phyloP scores from a whole-genome alignment of 192 early-diverging fungal species.

The Mortierella antarctica region DNA sequence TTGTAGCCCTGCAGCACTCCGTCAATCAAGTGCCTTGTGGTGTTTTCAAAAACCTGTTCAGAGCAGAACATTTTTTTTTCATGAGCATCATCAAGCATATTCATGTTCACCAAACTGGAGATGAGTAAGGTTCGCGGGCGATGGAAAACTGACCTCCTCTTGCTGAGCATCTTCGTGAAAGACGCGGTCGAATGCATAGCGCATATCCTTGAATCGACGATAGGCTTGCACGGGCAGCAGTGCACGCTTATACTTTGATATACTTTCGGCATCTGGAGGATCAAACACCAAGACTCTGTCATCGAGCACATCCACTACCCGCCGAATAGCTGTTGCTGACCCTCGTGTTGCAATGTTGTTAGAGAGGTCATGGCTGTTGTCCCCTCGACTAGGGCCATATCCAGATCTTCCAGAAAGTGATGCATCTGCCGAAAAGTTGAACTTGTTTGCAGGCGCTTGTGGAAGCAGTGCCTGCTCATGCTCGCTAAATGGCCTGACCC shows the following conservation, averaged over 20 bases:
- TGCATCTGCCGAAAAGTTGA: slow-evolving; percentile 58
- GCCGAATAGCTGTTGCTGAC: slow-evolving; percentile 21
- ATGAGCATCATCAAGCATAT: neutral
- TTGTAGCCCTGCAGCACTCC: slow-evolving; percentile 84
- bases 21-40: slow-evolving; percentile 74
- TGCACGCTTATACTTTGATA: slow-evolving; percentile 50
- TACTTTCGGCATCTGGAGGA: slow-evolving; percentile 66
- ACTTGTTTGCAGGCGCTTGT: slow-evolving; percentile 48
- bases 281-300: slow-evolving; percentile 83
- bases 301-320: slow-evolving; percentile 71
- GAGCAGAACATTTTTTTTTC: neutral
- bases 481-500: slow-evolving; percentile 68
- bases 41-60: slow-evolving; percentile 68
- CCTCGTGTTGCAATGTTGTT: neutral
- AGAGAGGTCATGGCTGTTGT: slow-evolving; percentile 8
- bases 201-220: slow-evolving; percentile 75
- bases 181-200: slow-evolving; percentile 82
- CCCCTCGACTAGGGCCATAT: slow-evolving; percentile 8
- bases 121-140: neutral
- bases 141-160: slow-evolving; percentile 72
- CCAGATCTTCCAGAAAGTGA: slow-evolving; percentile 13
- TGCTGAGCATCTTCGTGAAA: slow-evolving; percentile 79
- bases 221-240: slow-evolving; percentile 67
- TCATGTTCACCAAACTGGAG: neutral
- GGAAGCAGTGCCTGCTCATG: slow-evolving; percentile 61